phyloP scores from a whole-genome alignment of 495 filamentous ascomycete species.

The Aspergillus coremiiformis region DNA sequence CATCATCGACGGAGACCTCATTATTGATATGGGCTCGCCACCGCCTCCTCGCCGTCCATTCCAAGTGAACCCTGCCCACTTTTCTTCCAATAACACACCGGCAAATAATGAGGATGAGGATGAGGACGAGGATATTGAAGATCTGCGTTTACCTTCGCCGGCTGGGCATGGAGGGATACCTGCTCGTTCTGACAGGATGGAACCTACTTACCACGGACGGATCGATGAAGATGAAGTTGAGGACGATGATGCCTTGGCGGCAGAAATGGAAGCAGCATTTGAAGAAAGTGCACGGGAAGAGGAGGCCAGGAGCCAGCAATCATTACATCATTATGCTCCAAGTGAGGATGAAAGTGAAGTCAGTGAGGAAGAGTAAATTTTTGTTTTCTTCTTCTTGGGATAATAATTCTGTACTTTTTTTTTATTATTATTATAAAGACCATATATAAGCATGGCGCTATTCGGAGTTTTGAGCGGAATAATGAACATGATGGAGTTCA shows the following conservation, averaged over 20 bases:
- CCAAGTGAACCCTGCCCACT: conserved; percentile 36
- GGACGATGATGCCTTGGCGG: conserved; percentile 37
- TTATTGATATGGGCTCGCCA: conserved; percentile 47
- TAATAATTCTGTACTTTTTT: background rate
- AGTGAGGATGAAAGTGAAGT: conserved; percentile 46
- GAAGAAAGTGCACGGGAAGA: conserved; percentile 35
- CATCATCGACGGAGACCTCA: conserved; percentile 42
- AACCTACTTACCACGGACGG: conserved; percentile 5
- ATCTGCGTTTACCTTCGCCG: conserved; percentile 35
- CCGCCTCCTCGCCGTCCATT: conserved; percentile 29
- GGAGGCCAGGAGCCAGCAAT: conserved; percentile 30
- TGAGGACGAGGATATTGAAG: conserved; percentile 36
- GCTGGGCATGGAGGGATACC: conserved; percentile 18
- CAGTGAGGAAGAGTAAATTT: conserved; percentile 41
- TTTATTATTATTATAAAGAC: background rate
- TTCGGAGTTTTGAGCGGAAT: conserved; percentile 1
- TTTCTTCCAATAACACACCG: conserved; percentile 36
- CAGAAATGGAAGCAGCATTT: conserved; percentile 45
- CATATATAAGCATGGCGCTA: conserved; percentile 3
- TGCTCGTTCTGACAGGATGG: background rate
- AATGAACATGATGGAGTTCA: background rate
- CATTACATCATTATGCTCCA: conserved; percentile 25
- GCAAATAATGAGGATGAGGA: conserved; percentile 26
- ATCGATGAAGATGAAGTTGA: conserved; percentile 21
- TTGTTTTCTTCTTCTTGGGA: background rate